These are phyloP conservation scores for Talaromyces trachyspermus DNA, from an alignment of 495 filamentous ascomycete species.

Conservation along the genomic window DNA sequence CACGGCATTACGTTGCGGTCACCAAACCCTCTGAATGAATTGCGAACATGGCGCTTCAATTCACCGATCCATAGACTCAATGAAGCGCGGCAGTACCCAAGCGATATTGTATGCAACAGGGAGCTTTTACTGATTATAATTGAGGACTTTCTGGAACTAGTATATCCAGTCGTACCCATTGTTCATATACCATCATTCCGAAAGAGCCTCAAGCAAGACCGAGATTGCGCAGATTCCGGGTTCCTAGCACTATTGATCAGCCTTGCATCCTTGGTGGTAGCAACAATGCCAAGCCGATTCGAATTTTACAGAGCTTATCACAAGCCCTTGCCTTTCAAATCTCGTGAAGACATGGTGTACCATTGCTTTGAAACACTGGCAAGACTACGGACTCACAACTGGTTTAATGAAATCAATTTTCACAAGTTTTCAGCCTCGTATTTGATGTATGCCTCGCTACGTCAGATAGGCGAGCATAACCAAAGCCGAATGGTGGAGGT, in stretches of 20 bases:
- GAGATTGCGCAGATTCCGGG: constrained; percentile 12
- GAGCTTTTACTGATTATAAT: constrained; percentile 15
- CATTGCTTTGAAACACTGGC: constrained; percentile 13
- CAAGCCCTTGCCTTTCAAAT: constrained; percentile 10
- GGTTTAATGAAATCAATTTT: constrained; percentile 19
- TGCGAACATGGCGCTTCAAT: not conserved
- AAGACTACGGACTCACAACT: constrained; percentile 9
- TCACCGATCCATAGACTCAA: not conserved
- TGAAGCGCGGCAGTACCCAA: constrained; percentile 4
- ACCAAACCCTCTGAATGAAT: not conserved
- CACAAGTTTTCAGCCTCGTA: constrained; percentile 19
- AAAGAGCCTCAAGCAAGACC: constrained; percentile 7
- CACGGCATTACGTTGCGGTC: not conserved
- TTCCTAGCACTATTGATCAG: constrained; percentile 12
- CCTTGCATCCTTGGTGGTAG: constrained; percentile 19
- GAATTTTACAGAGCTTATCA: constrained; percentile 9
- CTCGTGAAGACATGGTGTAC: constrained; percentile 16
- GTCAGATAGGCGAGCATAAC: constrained; percentile 20
- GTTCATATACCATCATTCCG: constrained; percentile 19
- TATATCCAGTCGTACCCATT: constrained; percentile 19
- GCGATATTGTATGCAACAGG: constrained; percentile 14
- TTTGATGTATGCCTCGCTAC: constrained; percentile 14
- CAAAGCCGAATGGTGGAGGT: constrained; percentile 17
- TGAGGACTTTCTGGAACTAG: constrained; percentile 15
- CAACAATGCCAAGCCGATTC: constrained; percentile 15